A percentile compares a stretch with the other conserved stretches of the same genome.
Conservation (phyloP, 495 filamentous ascomycete species). For the Tuber microsphaerosporum region DNA sequence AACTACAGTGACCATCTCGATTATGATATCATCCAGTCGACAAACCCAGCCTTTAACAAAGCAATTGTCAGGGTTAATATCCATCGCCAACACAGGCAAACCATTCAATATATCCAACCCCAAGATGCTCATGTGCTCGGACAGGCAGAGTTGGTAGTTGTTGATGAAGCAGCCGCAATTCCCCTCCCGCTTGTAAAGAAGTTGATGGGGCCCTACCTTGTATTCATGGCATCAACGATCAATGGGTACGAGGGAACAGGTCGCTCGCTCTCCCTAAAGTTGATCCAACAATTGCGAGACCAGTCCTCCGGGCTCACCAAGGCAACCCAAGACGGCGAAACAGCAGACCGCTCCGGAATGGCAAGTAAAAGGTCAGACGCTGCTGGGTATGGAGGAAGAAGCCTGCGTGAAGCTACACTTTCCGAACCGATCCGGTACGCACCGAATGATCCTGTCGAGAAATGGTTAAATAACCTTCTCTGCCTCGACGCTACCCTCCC, state of each 20-base stretch:
- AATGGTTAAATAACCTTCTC: constrained; percentile 90
- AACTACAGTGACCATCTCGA: constrained; percentile 89
- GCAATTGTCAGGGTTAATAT: constrained; percentile 95
- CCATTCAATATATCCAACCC: constrained; percentile 95
- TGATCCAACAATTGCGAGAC: constrained; percentile 95
- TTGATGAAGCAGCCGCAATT: constrained; percentile 97
- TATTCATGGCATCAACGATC: constrained; percentile 99
- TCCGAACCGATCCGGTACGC: constrained; percentile 92
- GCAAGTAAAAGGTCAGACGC: constrained; percentile 57
- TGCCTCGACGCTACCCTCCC: constrained; percentile 88
- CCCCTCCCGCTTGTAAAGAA: constrained; percentile 86
- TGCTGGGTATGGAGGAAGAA: constrained; percentile 58
- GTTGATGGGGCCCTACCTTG: constrained; percentile 93
- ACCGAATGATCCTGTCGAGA: constrained; percentile 82
- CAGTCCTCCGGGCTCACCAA: constrained; percentile 64
- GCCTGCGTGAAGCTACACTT: constrained; percentile 86
- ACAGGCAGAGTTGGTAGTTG: constrained; percentile 91
- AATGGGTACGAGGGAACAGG: constrained; percentile 99
- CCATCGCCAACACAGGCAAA: constrained; percentile 90
- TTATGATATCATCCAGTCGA: constrained; percentile 97
- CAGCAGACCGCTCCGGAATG: constrained; percentile 69
- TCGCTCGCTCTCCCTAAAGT: constrained; percentile 84
- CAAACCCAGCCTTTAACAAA: constrained; percentile 98
- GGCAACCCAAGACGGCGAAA: constrained; percentile 52
- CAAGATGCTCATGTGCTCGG: constrained; percentile 91